Evolutionary conservation across 176 grass and related monocot genomes (phyloP).

Genomic region (Triticum turgidum): DNA sequence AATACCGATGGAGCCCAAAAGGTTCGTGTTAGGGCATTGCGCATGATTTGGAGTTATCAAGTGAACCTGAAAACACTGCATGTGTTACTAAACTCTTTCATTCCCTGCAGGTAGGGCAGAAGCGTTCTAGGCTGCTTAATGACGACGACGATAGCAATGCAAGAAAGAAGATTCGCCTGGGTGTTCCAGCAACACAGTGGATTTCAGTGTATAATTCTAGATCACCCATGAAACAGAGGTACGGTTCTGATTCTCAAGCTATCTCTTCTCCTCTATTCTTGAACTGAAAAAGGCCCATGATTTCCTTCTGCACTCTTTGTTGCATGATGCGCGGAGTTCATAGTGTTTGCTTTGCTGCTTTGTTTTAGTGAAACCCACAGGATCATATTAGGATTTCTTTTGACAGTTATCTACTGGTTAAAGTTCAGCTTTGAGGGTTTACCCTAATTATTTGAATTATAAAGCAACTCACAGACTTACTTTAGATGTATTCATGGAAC

Average conservation of each 20-base stretch:
- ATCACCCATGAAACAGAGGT: conserved; percentile 83
- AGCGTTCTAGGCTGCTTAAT: conserved; percentile 63
- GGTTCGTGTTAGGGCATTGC: conserved; percentile 38
- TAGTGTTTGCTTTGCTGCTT: neutral
- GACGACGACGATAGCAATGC: conserved; percentile 62
- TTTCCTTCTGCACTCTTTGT: neutral
- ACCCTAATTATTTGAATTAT: neutral
- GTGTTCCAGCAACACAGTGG: conserved; percentile 77
- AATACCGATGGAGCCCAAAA: conserved; percentile 85
- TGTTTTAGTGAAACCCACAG: neutral
- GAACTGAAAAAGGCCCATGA: neutral
- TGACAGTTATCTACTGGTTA: conserved; percentile 1
- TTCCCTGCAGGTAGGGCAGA: conserved; percentile 73
- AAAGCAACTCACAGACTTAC: too few relatives aligned
- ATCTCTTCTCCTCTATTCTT: neutral
- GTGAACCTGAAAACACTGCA: neutral
- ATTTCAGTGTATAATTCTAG: conserved; percentile 89
- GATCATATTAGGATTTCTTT: neutral
- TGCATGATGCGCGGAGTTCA: neutral
- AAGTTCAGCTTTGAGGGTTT: neutral
- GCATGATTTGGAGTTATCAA: neutral
- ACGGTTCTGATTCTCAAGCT: conserved; percentile 27
- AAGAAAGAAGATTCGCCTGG: conserved; percentile 72
- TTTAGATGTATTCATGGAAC: too few relatives aligned
- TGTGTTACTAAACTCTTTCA: conserved; percentile 4